Base-by-base conservation (phyloP, 495 filamentous ascomycete species). In the Cercophora sp. region DNA sequence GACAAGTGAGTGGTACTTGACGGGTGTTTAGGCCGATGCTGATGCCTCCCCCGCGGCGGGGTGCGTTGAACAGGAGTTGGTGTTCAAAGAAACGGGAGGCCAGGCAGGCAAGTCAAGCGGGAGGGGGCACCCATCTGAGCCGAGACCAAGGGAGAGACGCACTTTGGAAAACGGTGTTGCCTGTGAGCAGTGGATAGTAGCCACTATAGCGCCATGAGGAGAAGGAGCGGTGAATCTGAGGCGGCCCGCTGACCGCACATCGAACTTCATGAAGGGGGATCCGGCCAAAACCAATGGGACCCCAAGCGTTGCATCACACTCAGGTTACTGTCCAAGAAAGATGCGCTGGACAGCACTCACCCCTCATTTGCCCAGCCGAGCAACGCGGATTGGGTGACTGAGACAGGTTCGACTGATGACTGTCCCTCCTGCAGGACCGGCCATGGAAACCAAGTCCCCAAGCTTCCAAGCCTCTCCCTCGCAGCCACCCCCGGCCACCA, bases 11-110 rank as follows among this genome's bases (percentile, higher is more conserved):
- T 54, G 48, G n/a, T n/a, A n/a, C n/a, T n/a, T n/a, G n/a, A n/a
- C n/a, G n/a, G n/a, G n/a, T n/a, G n/a, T n/a, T n/a, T n/a, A n/a
- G 15, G 54, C 13, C 24, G 11, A 25, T 48, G 41, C 59, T 56
- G 58, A 62, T 51, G 54, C 48, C 50, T 58, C 55, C 60, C 63
- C 63, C 57, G 63, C 50, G 58, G 58, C 44, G 57, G 62, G 57
- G 58, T 50, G 29, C 39, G 54, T 49, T 50, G n/a, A n/a, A n/a
- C n/a, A n/a, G n/a, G n/a, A n/a, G n/a, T n/a, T n/a, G n/a, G n/a
- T n/a, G n/a, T n/a, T n/a, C n/a, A 31, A 27, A n/a, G 18, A 47
- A 15, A 19, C 8, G 16, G 15, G n/a, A 47, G 22, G 40, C 19
- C n/a, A 27, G 16, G 23, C 15, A 20, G 29, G 3, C 25, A 35